Evolutionary conservation across 2,329 filamentous ascomycete species (phyloP).

Genomic region (Coniosporium tulheliwenetii): DNA sequence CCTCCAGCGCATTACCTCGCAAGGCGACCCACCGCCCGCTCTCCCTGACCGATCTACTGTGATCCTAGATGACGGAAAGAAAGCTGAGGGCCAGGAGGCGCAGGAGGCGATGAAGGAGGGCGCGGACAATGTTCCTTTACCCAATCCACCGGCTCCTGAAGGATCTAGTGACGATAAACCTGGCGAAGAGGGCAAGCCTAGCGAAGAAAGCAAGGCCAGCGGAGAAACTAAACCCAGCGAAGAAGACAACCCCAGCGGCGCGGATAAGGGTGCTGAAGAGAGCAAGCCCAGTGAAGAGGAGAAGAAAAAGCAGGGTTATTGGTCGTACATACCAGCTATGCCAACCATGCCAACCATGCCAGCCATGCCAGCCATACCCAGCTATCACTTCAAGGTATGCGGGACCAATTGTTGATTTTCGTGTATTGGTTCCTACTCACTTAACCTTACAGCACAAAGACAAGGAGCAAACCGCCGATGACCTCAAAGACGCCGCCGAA

Average conservation of each 20-base stretch:
- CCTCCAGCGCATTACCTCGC: constrained; percentile 33
- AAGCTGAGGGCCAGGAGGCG: constrained; percentile 24
- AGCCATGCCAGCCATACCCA: constrained; percentile 8
- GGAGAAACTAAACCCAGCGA: constrained; percentile 9
- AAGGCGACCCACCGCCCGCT: constrained; percentile 25
- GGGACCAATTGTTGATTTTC: neutral
- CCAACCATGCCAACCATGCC: constrained; percentile 4
- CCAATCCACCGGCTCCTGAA: constrained; percentile 28
- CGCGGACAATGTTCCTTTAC: constrained; percentile 33
- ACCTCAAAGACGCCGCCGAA: constrained; percentile 1
- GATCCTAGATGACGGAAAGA: constrained; percentile 17
- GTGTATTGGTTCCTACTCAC: neutral
- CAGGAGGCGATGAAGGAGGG: constrained; percentile 29
- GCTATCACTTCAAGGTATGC: neutral
- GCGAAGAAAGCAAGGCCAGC: constrained; percentile 13
- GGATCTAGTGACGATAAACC: constrained; percentile 15
- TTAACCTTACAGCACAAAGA: constrained; percentile 7
- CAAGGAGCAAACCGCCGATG: constrained; percentile 8
- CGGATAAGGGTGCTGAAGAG: no score
- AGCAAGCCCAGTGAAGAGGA: neutral
- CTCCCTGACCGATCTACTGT: constrained; percentile 20
- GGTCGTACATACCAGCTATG: constrained; percentile 15
- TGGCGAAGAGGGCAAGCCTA: constrained; percentile 6
- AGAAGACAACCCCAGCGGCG: constrained; percentile 5
- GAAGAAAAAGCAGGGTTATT: constrained; percentile 13